Evolutionary conservation across 352 stramenopile genomes (phyloP), one percentile per base, ranked within the genome.

Genomic region (Peronospora farinosa): DNA sequence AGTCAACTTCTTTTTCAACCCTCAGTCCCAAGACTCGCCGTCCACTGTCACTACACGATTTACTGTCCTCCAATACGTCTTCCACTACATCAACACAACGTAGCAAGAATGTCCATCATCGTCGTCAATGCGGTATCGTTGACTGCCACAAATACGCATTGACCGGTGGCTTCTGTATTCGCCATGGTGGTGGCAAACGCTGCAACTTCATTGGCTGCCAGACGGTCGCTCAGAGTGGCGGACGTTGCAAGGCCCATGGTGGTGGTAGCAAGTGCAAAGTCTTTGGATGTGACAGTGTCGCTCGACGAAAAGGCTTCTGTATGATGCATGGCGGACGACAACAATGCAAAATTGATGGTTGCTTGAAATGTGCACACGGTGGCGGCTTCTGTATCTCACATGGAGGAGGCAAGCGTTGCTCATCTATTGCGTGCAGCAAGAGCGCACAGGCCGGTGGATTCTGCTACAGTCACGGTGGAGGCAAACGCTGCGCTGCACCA

Each of bases 191-290:
- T 5, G 78, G 81, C 44, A 92, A 92, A 50, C 78, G 74, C 5
- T 92, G 81, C 59, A 80, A 60, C 39, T 56, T 62, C 10, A 58
- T 70, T 1, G 56, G 68, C 21, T 92, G 81, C 40, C 57, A 67
- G 28, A 92, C 83, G 0, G 78, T 87, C 7, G 81, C 83, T 7
- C 77, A 92, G 47, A 87, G 79, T 50, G 81, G 84, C 2, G 84
- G 84, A 2, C 65, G 78, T 4, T 95, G 84, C 68, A 92, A 88
- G 53, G 76, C 78, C 11, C 84, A 95, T 35, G 84, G 84, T 27
- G 84, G 84, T 21, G 84, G 84, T 31, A 91, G 81, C 57, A 86
- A 86, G 46, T 95, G 84, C 71, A 77, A 79, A 55, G 42, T 76
- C 8, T n/a, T 40, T 7, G 60, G 60, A 23, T 91, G 79, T 45